Percentiles rank a stretch among this genome's conserved stretches.
Evolutionary conservation across 2,329 filamentous ascomycete genomes (phyloP).

Genomic region (Trichoderma sp.): DNA sequence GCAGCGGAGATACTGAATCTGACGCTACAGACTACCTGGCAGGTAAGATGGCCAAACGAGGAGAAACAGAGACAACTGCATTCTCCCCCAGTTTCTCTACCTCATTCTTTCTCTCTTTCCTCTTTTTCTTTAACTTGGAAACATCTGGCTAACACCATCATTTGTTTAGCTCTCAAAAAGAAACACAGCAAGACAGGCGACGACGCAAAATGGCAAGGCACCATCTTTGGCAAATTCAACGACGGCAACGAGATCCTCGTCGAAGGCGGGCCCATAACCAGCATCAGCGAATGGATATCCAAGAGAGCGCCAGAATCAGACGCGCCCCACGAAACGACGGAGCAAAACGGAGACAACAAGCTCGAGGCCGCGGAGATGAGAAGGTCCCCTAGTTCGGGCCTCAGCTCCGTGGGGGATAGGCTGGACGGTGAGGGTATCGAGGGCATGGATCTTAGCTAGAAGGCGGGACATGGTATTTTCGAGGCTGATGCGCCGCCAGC

Average conservation of each 20-base stretch:
- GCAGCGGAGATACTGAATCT: slow-evolving; percentile 64
- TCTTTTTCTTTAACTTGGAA: background rate
- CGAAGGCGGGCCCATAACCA: slow-evolving; percentile 62
- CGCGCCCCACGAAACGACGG: slow-evolving; percentile 2
- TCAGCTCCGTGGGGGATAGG: slow-evolving; percentile 56
- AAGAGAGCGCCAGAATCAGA: slow-evolving; percentile 28
- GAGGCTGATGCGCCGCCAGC: background rate
- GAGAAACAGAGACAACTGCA: background rate
- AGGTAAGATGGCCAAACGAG: slow-evolving; percentile 39
- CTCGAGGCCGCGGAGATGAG: slow-evolving; percentile 35
- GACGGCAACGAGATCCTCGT: slow-evolving; percentile 72
- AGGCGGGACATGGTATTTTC: background rate
- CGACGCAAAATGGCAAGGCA: slow-evolving; percentile 81
- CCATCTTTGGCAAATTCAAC: slow-evolving; percentile 70
- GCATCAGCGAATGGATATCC: slow-evolving; percentile 39
- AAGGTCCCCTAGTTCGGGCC: slow-evolving; percentile 52
- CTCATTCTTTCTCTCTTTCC: background rate
- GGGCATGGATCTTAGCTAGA: slow-evolving; percentile 47
- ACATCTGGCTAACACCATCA: slow-evolving; percentile 39
- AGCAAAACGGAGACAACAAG: slow-evolving; percentile 19
- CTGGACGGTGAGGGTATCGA: slow-evolving; percentile 42
- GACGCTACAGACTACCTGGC: slow-evolving; percentile 69
- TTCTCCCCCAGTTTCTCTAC: background rate
- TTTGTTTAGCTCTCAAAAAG: slow-evolving; percentile 69
- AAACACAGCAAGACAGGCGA: slow-evolving; percentile 89